Percentiles rank a stretch among this genome's conserved stretches.
phyloP scores from a whole-genome alignment of 2,329 filamentous ascomycete genomes.

The Alternaria brassicae region DNA sequence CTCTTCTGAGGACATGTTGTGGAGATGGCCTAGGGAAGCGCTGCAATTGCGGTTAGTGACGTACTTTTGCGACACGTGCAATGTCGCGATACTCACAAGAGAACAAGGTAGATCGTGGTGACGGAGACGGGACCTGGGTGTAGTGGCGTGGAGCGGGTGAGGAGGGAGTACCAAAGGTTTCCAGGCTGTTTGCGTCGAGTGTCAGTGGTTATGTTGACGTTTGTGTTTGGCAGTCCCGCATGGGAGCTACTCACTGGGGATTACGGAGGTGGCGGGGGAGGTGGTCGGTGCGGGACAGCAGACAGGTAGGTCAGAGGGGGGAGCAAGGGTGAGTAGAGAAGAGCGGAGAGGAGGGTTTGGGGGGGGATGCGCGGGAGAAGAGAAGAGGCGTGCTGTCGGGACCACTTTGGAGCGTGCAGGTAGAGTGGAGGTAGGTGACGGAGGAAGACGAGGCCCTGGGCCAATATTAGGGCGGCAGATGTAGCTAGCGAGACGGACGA shows the following conservation, averaged over 20 bases:
- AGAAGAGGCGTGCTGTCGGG: slow-evolving; percentile 28
- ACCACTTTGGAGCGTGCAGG: slow-evolving; percentile 18
- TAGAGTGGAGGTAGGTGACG: slow-evolving; percentile 31
- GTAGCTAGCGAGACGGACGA: slow-evolving; percentile 42
- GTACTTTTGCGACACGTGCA: slow-evolving; percentile 27
- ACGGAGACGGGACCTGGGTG: slow-evolving; percentile 6
- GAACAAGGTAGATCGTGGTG: slow-evolving; percentile 12
- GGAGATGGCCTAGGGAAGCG: slow-evolving; percentile 42
- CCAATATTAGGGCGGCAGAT: slow-evolving; percentile 34
- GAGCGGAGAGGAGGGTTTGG: slow-evolving; percentile 26
- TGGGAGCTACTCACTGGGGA: slow-evolving; percentile 40
- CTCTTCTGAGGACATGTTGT: slow-evolving; percentile 55
- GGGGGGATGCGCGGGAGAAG: slow-evolving; percentile 28
- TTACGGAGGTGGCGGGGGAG: slow-evolving; percentile 46
- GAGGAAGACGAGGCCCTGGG: slow-evolving; percentile 20
- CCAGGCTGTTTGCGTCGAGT: slow-evolving; percentile 25
- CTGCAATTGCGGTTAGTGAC: slow-evolving; percentile 40
- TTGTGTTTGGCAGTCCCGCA: slow-evolving; percentile 19
- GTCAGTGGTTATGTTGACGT: slow-evolving; percentile 34
- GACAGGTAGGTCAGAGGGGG: slow-evolving; percentile 17
- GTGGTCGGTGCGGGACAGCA: slow-evolving; percentile 40
- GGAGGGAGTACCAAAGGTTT: slow-evolving; percentile 11
- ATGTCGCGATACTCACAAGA: slow-evolving; percentile 27
- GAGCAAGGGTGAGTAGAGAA: slow-evolving; percentile 23
- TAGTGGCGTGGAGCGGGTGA: slow-evolving; percentile 11